These are phyloP conservation scores for Erythrophleum ivorense DNA, from an alignment of 331 rosid genomes.

Conservation along the genomic window DNA sequence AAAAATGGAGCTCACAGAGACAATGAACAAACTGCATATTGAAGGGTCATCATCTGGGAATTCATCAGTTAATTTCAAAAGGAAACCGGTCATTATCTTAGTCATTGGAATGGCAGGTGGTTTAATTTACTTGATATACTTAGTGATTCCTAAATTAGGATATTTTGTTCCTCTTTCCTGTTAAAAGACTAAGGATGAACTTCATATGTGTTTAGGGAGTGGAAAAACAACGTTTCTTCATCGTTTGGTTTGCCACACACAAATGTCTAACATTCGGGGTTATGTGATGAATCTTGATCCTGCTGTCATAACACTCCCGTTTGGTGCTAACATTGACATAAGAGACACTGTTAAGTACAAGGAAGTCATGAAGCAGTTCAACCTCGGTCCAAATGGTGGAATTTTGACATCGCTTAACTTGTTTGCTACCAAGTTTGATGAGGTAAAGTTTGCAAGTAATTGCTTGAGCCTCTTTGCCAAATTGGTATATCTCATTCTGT, in stretches of 20 bases:
- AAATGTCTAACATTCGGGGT: constrained; percentile 62
- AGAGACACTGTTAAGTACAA: constrained; percentile 93
- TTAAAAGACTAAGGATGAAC: constrained; percentile 13
- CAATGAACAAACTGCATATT: constrained; percentile 64
- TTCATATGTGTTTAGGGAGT: constrained; percentile 62
- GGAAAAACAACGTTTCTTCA: constrained; percentile 91
- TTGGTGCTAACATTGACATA: constrained; percentile 80
- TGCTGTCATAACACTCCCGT: constrained; percentile 89
- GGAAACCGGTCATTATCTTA: constrained; percentile 78
- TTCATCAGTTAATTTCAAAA: constrained; percentile 61
- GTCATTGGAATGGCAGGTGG: constrained; percentile 96
- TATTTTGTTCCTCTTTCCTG: background rate
- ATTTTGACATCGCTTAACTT: constrained; percentile 92
- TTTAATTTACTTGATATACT: constrained; percentile 18
- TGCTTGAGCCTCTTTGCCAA: background rate
- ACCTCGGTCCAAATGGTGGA: constrained; percentile 99
- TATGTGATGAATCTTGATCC: constrained; percentile 95
- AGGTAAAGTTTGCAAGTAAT: constrained; percentile 56
- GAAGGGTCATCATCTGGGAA: constrained; percentile 66
- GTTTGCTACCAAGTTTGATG: constrained; percentile 96
- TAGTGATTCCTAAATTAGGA: background rate
- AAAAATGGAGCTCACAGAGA: constrained; percentile 60
- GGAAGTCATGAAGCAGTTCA: constrained; percentile 97
- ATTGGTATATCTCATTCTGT: background rate
- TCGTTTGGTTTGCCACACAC: constrained; percentile 81